Base-by-base conservation (phyloP, 148 eudicot genomes). In the Euryodendron excelsum region DNA sequence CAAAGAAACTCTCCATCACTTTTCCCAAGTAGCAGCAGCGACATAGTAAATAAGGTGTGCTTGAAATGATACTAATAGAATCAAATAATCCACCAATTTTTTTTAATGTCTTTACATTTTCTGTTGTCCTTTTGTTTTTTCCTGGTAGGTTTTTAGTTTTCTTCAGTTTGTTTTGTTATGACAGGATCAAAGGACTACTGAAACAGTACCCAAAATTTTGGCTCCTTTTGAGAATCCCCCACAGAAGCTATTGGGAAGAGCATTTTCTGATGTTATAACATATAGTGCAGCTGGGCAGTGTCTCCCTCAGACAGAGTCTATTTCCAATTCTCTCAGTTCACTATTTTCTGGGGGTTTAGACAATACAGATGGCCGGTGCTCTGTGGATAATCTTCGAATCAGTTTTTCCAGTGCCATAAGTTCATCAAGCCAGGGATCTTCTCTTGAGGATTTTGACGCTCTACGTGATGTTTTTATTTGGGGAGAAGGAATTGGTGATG, bases 401-500 rank as follows among this genome's bases (percentile, higher is more conserved):
- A 92, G 97, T 80, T 82, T 87, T 27, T 89, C 97, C 62, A 92
- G 97, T 85, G 87, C 90, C 64, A 78, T 90, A 71, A 88, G 93
- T 78, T 88, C 92, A 58, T 89, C 92, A 21, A 89, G 92, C 82
- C 91, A 80, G 66, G 92, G 89, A 74, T 92, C 94, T 76, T 83
- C 85, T 77, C 88, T 74, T 79, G 91, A 87, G 74, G 92, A 90
- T 63, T 72, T 82, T 68, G 92, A 83, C 82, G 82, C 93, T 76
- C 63, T 82, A 18, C 82, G 92, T 48, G 92, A 86, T 84, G 86
- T 92, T 65, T 87, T 87, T 81, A 79, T 90, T 33, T 92, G 97
- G 93, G 94, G 97, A 15, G 94, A 90, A 86, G 85, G 88, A 81
- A 80, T 77, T 27, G 89, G 87, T 36, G 88, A 89, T 77, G 92